Conservation (phyloP, 2,329 filamentous ascomycete species). For the Ceratocystis variospora region DNA sequence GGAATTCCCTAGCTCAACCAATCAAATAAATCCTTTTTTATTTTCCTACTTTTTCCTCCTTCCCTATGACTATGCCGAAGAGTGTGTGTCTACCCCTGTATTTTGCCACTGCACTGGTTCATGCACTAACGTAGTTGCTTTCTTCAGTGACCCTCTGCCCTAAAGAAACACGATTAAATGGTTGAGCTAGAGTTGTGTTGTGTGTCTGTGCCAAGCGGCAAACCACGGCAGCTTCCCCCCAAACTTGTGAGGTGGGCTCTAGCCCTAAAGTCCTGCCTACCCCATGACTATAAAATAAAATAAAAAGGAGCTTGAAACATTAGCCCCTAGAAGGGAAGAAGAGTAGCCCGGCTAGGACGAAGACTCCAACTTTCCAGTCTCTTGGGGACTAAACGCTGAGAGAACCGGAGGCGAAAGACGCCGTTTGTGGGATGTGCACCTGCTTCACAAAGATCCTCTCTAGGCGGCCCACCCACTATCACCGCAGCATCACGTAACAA, state of each 20-base stretch:
- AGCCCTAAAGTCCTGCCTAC: background rate
- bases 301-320: background rate
- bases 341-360: background rate
- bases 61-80: background rate
- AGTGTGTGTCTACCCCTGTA: background rate
- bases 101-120: background rate
- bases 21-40: background rate
- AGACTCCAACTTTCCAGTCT: background rate
- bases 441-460: too few relatives aligned
- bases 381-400: background rate
- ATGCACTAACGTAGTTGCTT: background rate
- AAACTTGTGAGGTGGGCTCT: background rate
- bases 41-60: background rate
- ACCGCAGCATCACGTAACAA: too few relatives aligned
- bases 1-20: constrained; percentile 3
- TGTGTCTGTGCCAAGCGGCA: background rate
- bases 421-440: too few relatives aligned
- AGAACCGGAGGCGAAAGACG: background rate
- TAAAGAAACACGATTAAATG: background rate
- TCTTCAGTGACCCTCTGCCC: background rate
- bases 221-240: background rate
- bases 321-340: background rate
- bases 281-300: too few relatives aligned
- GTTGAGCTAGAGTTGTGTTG: background rate
- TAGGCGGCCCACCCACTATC: too few relatives aligned